Conservation (phyloP, 1,284 basidiomycete species). For the Fomitopsis pinicola region DNA sequence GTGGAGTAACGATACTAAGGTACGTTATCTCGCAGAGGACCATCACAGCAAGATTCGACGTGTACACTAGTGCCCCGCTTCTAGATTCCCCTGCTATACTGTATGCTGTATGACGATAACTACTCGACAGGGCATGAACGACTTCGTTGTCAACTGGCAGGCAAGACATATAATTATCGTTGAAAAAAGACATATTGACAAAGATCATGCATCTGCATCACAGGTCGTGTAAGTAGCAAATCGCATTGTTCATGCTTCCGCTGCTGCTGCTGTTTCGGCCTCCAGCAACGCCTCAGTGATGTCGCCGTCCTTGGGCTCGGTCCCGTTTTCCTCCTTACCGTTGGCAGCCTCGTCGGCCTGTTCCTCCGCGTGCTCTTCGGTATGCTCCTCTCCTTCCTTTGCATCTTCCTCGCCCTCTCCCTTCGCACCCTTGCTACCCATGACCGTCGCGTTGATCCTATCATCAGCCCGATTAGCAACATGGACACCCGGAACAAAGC, state of each 20-base stretch:
- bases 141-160: not conserved
- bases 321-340: slow-evolving; percentile 14
- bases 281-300: slow-evolving; percentile 4
- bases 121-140: not conserved
- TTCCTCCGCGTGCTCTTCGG: slow-evolving; percentile 12
- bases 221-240: not conserved
- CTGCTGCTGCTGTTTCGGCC: not conserved
- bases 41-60: too few species aligned
- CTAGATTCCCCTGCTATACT: not conserved
- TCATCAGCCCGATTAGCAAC: slow-evolving; percentile 1
- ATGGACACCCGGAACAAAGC: not conserved
- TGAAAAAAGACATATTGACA: not conserved
- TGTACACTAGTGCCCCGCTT: not conserved
- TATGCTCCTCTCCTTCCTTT: slow-evolving; percentile 17
- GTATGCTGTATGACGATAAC: not conserved
- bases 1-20: too few species aligned
- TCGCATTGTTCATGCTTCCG: not conserved
- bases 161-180: not conserved
- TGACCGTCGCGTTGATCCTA: slow-evolving; percentile 74
- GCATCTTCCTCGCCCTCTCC: slow-evolving; percentile 30
- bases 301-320: slow-evolving; percentile 5
- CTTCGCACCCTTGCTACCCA: slow-evolving; percentile 64
- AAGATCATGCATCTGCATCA: not conserved
- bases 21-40: not conserved
- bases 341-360: slow-evolving; percentile 26